These are phyloP conservation scores for Diaporthe citriasiana DNA, from an alignment of 2,329 filamentous ascomycete genomes.

Conservation along the genomic window DNA sequence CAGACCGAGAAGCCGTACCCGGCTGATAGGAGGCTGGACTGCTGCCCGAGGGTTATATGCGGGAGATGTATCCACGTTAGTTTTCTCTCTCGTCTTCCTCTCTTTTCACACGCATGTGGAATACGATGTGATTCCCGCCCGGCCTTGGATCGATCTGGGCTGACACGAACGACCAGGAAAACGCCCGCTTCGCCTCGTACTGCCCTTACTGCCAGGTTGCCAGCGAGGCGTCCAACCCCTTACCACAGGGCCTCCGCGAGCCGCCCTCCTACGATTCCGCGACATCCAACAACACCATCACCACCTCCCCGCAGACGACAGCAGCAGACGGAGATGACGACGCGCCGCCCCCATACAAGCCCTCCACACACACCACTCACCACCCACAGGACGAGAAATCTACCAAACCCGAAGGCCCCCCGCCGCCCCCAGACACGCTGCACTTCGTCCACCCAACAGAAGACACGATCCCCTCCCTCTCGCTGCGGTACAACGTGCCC, in stretches of 20 bases:
- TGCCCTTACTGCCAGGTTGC: constrained; percentile 85
- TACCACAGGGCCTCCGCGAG: constrained; percentile 74
- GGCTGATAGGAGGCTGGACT: constrained; percentile 71
- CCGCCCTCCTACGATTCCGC: constrained; percentile 74
- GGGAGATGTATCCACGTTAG: constrained; percentile 75
- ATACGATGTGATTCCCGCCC: background rate
- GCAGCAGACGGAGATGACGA: constrained; percentile 38
- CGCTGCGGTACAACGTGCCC: constrained; percentile 79
- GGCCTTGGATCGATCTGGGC: constrained; percentile 24
- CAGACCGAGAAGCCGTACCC: constrained; percentile 71
- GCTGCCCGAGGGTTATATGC: constrained; percentile 81
- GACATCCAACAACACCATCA: constrained; percentile 39
- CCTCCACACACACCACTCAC: background rate
- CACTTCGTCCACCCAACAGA: constrained; percentile 81
- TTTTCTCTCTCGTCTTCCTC: background rate
- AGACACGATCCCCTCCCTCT: constrained; percentile 77
- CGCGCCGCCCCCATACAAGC: constrained; percentile 11
- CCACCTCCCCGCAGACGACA: constrained; percentile 40
- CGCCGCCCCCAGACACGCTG: constrained; percentile 70
- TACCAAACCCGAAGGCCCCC: background rate
- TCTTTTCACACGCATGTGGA: no score
- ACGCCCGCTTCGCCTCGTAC: constrained; percentile 75
- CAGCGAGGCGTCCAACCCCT: constrained; percentile 66
- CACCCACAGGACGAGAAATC: background rate
- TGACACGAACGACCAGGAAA: constrained; percentile 60